Evolutionary conservation across 305 asterid species (phyloP).

Genomic region (Fraxinus xanthoxyloides): DNA sequence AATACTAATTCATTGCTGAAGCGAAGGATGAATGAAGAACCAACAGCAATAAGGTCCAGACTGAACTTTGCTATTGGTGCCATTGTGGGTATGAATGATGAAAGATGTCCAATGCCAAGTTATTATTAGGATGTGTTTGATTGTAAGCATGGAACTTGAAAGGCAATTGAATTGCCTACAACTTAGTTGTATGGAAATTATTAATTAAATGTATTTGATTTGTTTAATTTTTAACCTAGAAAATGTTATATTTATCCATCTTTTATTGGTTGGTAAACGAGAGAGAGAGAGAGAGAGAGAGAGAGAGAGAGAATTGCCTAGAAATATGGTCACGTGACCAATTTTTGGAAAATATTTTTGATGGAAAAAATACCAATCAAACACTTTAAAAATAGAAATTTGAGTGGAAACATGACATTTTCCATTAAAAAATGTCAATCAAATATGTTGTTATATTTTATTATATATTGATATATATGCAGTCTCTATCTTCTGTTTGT

Average conservation of each 20-base stretch:
- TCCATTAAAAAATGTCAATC: no score
- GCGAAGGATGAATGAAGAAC: neutral
- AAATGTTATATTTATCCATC: neutral
- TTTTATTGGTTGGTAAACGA: neutral
- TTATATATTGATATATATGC: no score
- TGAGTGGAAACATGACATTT: neutral
- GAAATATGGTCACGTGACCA: neutral
- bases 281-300: no score
- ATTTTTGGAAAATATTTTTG: neutral
- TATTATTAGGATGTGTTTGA: neutral
- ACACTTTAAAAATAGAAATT: no score
- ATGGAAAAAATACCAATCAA: no score
- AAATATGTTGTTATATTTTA: no score
- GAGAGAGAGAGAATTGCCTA: neutral
- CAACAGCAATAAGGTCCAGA: neutral
- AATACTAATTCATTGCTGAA: neutral
- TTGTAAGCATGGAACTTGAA: neutral
- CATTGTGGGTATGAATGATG: neutral
- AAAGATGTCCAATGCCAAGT: neutral
- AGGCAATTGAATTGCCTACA: neutral
- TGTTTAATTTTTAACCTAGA: no score
- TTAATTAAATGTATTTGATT: no score
- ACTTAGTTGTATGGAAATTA: neutral
- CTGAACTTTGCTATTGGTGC: neutral
- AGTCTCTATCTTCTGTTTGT: no score